Evolutionary conservation across 2,329 filamentous ascomycete species (phyloP).

Genomic region (Exophiala dermatitidis): DNA sequence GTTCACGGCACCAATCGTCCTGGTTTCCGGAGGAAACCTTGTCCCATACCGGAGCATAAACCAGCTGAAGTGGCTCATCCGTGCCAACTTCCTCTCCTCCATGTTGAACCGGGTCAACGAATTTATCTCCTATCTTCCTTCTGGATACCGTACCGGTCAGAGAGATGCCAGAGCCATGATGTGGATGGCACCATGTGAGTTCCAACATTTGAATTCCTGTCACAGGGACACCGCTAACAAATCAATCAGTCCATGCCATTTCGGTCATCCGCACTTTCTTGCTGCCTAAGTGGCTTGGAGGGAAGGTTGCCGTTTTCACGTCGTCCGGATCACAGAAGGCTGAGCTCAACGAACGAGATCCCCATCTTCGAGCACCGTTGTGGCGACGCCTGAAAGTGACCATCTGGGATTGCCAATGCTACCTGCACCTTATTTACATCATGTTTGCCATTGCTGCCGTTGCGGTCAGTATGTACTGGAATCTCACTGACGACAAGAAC

Average conservation of each 20-base stretch:
- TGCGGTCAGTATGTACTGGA: conserved; percentile 7
- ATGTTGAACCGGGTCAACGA: conserved; percentile 45
- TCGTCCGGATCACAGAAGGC: conserved; percentile 49
- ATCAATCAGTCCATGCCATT: conserved; percentile 29
- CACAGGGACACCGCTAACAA: not conserved
- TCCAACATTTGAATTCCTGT: not conserved
- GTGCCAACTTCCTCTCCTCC: conserved; percentile 42
- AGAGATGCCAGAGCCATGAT: conserved; percentile 46
- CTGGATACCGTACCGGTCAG: conserved; percentile 49
- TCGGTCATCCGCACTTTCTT: conserved; percentile 7
- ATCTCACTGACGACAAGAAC: conserved; percentile 31
- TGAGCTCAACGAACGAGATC: conserved; percentile 49
- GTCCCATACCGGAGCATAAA: conserved; percentile 44
- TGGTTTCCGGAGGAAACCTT: conserved; percentile 47
- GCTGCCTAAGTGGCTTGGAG: conserved; percentile 50
- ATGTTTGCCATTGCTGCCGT: conserved; percentile 42
- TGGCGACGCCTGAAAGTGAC: conserved; percentile 45
- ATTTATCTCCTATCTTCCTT: conserved; percentile 46
- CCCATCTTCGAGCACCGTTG: conserved; percentile 30
- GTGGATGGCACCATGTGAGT: conserved; percentile 50
- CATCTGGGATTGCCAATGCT: conserved; percentile 45
- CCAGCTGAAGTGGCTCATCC: conserved; percentile 49
- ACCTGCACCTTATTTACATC: conserved; percentile 46
- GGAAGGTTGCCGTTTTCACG: conserved; percentile 47
- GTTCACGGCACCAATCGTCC: conserved; percentile 47